Evolutionary conservation across 768 basidiomycete genomes (phyloP).

Genomic region (Rubroboletus pulcherrimus): DNA sequence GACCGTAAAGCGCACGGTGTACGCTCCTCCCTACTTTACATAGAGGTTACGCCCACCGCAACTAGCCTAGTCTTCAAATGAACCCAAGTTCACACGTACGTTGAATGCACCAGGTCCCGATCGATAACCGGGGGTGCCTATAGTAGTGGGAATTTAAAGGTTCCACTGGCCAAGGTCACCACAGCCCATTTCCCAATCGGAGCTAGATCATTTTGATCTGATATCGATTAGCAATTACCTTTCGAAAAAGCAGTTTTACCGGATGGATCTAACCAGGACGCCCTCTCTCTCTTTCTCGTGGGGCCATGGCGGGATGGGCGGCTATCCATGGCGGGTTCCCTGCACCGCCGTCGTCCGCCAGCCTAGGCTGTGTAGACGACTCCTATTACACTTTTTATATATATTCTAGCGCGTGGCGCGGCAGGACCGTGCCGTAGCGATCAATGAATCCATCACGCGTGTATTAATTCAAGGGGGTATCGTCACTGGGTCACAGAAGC

Average conservation of each 20-base stretch:
- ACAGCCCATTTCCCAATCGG: constrained; percentile 4
- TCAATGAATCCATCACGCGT: constrained; percentile 15
- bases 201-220: constrained; percentile 17
- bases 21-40: not conserved
- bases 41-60: not conserved
- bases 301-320: not conserved
- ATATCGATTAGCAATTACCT: constrained; percentile 16
- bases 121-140: not conserved
- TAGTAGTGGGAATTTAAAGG: not conserved
- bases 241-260: not conserved
- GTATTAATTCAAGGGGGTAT: constrained; percentile 1
- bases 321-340: not conserved
- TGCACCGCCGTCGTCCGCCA: not conserved
- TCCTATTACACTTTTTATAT: not conserved
- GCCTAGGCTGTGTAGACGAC: not conserved
- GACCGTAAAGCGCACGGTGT: not conserved
- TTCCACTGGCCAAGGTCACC: not conserved
- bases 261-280: constrained; percentile 5
- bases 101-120: not conserved
- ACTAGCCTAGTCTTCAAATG: not conserved
- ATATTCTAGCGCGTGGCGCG: not conserved
- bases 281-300: not conserved
- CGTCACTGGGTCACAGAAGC: constrained; percentile 13
- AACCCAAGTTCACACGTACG: not conserved
- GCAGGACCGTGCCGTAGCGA: constrained; percentile 1